A percentile compares a stretch with the other conserved stretches of the same genome.
These are phyloP conservation scores for Exophiala dermatitidis DNA, from an alignment of 2,329 filamentous ascomycete genomes.

Conservation along the genomic window DNA sequence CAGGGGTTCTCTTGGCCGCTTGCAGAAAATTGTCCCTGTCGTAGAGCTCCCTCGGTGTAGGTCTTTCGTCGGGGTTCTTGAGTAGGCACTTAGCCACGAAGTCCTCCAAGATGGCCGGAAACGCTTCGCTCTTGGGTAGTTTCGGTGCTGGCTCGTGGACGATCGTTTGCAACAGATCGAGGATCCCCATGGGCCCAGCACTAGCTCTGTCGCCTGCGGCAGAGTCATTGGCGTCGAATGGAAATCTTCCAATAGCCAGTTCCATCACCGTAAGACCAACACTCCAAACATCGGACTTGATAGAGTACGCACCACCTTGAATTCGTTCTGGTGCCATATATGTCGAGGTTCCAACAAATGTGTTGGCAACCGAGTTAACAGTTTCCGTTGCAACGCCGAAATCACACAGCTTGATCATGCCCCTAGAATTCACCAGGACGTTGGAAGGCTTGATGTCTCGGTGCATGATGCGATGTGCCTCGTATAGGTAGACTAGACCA, in stretches of 20 bases:
- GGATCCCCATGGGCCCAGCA: slow-evolving; percentile 77
- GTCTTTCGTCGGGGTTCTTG: slow-evolving; percentile 81
- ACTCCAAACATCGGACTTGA: slow-evolving; percentile 98
- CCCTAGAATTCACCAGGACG: slow-evolving; percentile 88
- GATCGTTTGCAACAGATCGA: slow-evolving; percentile 94
- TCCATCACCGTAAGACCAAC: slow-evolving; percentile 95
- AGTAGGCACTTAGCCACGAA: slow-evolving; percentile 94
- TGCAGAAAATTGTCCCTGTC: slow-evolving; percentile 91
- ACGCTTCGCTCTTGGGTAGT: slow-evolving; percentile 93
- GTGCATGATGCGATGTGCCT: slow-evolving; percentile 96
- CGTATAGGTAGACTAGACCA: slow-evolving; percentile 90
- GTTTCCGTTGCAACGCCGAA: slow-evolving; percentile 98
- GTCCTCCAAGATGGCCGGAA: slow-evolving; percentile 88
- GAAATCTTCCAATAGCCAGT: slow-evolving; percentile 92
- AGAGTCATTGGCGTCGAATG: slow-evolving; percentile 77
- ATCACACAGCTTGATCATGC: slow-evolving; percentile 94
- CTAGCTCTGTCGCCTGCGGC: slow-evolving; percentile 61
- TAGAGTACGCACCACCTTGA: slow-evolving; percentile 91
- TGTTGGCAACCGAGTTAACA: slow-evolving; percentile 96
- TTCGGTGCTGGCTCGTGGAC: slow-evolving; percentile 91
- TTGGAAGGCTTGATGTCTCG: slow-evolving; percentile 98
- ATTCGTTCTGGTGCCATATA: slow-evolving; percentile 99
- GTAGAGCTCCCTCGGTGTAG: slow-evolving; percentile 87
- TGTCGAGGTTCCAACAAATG: slow-evolving; percentile 95
- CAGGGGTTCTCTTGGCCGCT: slow-evolving; percentile 91